Conservation (phyloP, 345 rosid species). For the Eutrema heterophyllum region DNA sequence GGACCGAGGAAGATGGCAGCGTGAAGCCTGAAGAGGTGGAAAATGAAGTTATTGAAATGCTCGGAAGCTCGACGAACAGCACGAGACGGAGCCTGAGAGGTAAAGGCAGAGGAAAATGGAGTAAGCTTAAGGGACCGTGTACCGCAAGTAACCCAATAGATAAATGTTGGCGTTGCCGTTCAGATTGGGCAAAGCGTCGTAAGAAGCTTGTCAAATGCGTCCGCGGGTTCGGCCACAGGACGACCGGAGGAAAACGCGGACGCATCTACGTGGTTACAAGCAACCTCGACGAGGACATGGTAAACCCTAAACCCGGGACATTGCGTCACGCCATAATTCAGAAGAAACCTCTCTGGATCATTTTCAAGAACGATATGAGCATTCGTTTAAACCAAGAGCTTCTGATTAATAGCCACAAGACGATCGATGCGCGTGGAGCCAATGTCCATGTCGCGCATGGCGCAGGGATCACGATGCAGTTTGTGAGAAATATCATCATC, state of each 20-base stretch:
- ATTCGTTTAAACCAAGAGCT: slow-evolving; percentile 67
- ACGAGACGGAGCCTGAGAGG: slow-evolving; percentile 47
- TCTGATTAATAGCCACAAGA: slow-evolving; percentile 53
- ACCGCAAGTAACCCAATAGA: slow-evolving; percentile 77
- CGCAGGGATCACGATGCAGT: slow-evolving; percentile 62
- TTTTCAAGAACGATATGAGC: slow-evolving; percentile 51
- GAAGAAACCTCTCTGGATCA: slow-evolving; percentile 58
- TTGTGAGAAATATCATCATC: slow-evolving; percentile 53
- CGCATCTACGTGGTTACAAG: slow-evolving; percentile 55
- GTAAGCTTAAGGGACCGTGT: slow-evolving; percentile 45
- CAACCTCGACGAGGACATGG: slow-evolving; percentile 43
- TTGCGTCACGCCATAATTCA: slow-evolving; percentile 59
- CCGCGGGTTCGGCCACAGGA: slow-evolving; percentile 60
- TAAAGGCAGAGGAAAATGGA: slow-evolving; percentile 28
- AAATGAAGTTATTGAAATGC: slow-evolving; percentile 40
- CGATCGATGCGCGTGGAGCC: slow-evolving; percentile 78
- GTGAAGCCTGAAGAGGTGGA: slow-evolving; percentile 1
- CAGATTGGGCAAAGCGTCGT: slow-evolving; percentile 54
- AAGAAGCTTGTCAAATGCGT: slow-evolving; percentile 51
- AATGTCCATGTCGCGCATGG: slow-evolving; percentile 56
- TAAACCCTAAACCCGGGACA: slow-evolving; percentile 62
- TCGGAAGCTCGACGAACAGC: slow-evolving; percentile 42
- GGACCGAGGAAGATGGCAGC: background rate
- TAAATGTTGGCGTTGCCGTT: slow-evolving; percentile 76
- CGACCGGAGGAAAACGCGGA: slow-evolving; percentile 64